Evolutionary conservation across 2,329 filamentous ascomycete species (phyloP).

Genomic region (Cladophialophora yegresii): DNA sequence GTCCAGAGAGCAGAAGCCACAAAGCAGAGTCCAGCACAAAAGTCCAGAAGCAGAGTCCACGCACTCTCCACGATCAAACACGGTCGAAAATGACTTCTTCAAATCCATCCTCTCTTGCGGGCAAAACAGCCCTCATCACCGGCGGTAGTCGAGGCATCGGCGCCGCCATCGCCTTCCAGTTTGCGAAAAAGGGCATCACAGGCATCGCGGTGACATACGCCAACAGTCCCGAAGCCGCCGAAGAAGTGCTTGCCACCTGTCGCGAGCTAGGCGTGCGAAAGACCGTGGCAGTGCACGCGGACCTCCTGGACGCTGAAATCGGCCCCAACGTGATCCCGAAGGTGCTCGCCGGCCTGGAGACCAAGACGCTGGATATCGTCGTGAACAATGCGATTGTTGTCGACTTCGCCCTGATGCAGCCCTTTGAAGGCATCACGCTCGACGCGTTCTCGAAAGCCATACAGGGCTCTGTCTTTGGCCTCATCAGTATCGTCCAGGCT

Average conservation of each 20-base stretch:
- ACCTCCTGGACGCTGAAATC: conserved; percentile 16
- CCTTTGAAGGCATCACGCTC: conserved; percentile 9
- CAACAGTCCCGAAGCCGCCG: conserved; percentile 12
- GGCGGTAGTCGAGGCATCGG: conserved; percentile 32
- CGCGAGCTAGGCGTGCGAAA: conserved; percentile 8
- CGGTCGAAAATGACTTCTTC: background rate
- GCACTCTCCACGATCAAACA: background rate
- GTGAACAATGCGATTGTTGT: conserved; percentile 19
- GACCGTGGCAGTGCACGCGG: conserved; percentile 15
- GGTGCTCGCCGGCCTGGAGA: conserved; percentile 19
- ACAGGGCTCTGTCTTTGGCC: conserved; percentile 15
- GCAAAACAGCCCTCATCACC: conserved; percentile 13
- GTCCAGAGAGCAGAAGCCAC: background rate
- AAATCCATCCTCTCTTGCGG: background rate
- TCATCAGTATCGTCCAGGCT: conserved; percentile 11
- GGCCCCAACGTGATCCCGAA: conserved; percentile 14
- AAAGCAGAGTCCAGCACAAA: background rate
- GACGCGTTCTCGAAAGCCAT: conserved; percentile 7
- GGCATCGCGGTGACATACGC: conserved; percentile 20
- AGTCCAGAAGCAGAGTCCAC: too few species aligned
- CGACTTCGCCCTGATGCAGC: conserved; percentile 4
- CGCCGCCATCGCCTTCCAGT: conserved; percentile 15
- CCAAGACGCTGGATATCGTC: conserved; percentile 20
- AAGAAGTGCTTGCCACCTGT: conserved; percentile 3
- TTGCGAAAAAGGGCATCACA: conserved; percentile 13